Conservation (phyloP, 23 red algal genomes). For the Gracilariopsis chorda region DNA sequence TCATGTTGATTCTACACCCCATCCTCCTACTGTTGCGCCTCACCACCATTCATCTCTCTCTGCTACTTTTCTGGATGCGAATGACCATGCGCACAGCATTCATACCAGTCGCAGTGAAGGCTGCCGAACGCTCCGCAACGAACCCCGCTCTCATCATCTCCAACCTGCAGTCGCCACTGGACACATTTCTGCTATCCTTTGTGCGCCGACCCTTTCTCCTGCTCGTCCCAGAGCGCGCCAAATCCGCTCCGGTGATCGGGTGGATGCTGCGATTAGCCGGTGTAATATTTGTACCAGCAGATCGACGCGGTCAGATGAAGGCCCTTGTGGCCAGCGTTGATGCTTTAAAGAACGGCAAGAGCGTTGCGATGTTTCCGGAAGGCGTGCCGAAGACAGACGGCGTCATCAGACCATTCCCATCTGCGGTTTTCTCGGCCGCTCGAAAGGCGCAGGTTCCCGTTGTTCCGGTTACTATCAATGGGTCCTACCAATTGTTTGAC, state of each 20-base stretch:
- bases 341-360: background rate
- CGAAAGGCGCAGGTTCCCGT: constrained; percentile 5
- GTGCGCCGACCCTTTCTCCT: background rate
- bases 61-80: constrained; percentile 12
- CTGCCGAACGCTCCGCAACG: background rate
- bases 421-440: constrained; percentile 22
- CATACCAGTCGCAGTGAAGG: background rate
- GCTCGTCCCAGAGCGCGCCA: constrained; percentile 32
- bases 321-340: background rate
- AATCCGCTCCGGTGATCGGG: constrained; percentile 14
- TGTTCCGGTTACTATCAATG: constrained; percentile 47
- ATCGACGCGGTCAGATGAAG: constrained; percentile 16
- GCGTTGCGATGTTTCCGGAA: constrained; percentile 48
- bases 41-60: background rate
- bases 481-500: background rate
- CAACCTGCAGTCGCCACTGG: constrained; percentile 47
- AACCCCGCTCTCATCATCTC: constrained; percentile 13
- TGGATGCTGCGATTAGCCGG: constrained; percentile 40
- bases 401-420: background rate
- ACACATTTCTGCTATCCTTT: constrained; percentile 29
- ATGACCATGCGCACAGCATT: constrained; percentile 2
- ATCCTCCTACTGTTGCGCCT: background rate
- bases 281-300: background rate
- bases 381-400: background rate
- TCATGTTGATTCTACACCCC: background rate